phyloP scores from a whole-genome alignment of 176 grass and related monocot species.

The Aegilops tauschii region DNA sequence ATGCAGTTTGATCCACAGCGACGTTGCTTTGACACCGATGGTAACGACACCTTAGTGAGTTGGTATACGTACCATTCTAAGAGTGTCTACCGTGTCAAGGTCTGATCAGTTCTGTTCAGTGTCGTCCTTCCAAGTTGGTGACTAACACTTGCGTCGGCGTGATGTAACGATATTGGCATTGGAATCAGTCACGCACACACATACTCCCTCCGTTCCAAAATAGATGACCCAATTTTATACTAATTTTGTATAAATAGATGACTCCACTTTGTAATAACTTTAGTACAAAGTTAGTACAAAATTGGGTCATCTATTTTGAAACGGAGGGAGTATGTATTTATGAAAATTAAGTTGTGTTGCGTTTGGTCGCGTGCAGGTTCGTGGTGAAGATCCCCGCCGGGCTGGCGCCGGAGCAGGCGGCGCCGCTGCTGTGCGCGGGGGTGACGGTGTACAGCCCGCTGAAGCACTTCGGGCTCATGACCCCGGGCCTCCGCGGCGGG shows the following conservation, averaged over 20 bases:
- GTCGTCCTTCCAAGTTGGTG: neutral
- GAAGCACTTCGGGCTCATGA: slow-evolving; percentile 78
- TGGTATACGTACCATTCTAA: neutral
- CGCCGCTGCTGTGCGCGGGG: slow-evolving; percentile 85
- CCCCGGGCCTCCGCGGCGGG: slow-evolving; percentile 51
- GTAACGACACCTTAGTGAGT: slow-evolving; percentile 11
- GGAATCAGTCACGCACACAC: neutral
- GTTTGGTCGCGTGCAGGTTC: slow-evolving; percentile 40
- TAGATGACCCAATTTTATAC: no score
- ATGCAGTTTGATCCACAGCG: neutral
- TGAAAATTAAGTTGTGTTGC: neutral
- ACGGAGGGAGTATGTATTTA: no score
- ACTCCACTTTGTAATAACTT: no score
- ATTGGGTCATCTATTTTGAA: no score
- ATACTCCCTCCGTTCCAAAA: no score
- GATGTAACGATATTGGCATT: neutral
- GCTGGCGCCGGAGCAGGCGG: slow-evolving; percentile 80
- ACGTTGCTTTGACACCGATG: neutral
- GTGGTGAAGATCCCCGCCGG: slow-evolving; percentile 71
- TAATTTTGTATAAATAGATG: no score
- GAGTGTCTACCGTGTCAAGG: neutral
- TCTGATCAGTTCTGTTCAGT: neutral
- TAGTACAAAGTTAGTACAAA: no score
- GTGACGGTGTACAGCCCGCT: slow-evolving; percentile 95
- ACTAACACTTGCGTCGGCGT: neutral